These are phyloP conservation scores for Scenedesmus sp. DNA, from an alignment of 163 green algal species.

Conservation along the genomic window DNA sequence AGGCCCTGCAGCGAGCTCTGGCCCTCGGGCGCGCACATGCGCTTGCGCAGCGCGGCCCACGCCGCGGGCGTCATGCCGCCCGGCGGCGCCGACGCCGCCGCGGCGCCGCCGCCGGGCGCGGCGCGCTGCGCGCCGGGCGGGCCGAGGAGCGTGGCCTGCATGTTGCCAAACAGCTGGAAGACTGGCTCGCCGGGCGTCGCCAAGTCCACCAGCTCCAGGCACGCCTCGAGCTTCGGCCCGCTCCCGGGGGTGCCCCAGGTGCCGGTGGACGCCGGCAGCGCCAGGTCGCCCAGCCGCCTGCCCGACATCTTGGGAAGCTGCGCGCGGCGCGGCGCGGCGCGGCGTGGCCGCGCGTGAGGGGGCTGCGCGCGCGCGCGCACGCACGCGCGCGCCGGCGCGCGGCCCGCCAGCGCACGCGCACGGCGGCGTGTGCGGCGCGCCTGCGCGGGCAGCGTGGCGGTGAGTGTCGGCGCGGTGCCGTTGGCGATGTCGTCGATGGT, in stretches of 20 bases:
- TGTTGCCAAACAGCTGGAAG: slow-evolving; percentile 8
- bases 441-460: slow-evolving; percentile 2
- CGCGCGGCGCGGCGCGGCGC: too few relatives aligned
- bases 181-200: neutral
- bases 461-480: slow-evolving; percentile 14
- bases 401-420: too few relatives aligned
- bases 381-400: too few relatives aligned
- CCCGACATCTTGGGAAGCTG: too few relatives aligned
- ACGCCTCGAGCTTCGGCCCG: neutral
- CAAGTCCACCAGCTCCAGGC: neutral
- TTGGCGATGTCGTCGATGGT: neutral
- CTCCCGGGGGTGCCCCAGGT: too few relatives aligned
- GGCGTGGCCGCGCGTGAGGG: too few relatives aligned
- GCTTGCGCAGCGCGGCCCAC: neutral
- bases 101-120: neutral
- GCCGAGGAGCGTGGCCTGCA: neutral
- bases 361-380: too few relatives aligned
- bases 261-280: too few relatives aligned
- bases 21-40: neutral
- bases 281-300: too few relatives aligned
- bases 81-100: too few relatives aligned
- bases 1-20: slow-evolving; percentile 11
- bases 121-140: neutral
- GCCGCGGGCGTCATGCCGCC: too few relatives aligned
- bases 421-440: neutral